Conservation (phyloP, 805 yeast species). For the Millerozyma acaciae region DNA sequence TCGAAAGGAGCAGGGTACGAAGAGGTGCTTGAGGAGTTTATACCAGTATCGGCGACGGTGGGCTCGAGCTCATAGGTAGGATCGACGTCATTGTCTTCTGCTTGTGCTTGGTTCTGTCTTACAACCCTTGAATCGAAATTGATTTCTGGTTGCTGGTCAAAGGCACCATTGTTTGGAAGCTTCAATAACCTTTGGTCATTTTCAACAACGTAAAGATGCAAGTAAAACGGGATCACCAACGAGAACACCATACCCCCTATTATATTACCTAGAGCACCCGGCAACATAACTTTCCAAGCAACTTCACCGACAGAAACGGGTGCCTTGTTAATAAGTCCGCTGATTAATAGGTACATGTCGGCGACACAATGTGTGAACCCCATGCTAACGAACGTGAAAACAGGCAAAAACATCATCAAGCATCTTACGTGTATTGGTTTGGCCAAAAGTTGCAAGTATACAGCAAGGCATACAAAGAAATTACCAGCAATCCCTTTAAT, state of each 20-base stretch:
- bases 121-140: slow-evolving; percentile 78
- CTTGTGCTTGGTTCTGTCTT: slow-evolving; percentile 24
- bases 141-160: slow-evolving; percentile 78
- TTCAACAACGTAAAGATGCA: slow-evolving; percentile 71
- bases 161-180: slow-evolving; percentile 64
- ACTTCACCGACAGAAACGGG: slow-evolving; percentile 58
- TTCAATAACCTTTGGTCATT: slow-evolving; percentile 58
- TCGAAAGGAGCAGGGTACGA: background rate
- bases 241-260: slow-evolving; percentile 76
- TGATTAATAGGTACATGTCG: slow-evolving; percentile 67
- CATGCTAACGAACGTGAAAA: slow-evolving; percentile 72
- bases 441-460: slow-evolving; percentile 72
- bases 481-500: slow-evolving; percentile 74
- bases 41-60: background rate
- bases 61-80: slow-evolving; percentile 8
- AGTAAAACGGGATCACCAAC: slow-evolving; percentile 62
- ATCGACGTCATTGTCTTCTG: slow-evolving; percentile 10
- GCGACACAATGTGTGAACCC: slow-evolving; percentile 83
- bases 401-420: slow-evolving; percentile 58
- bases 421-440: slow-evolving; percentile 77
- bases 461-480: slow-evolving; percentile 71
- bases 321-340: slow-evolving; percentile 67
- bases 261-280: slow-evolving; percentile 71
- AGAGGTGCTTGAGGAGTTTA: too few relatives aligned
- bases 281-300: slow-evolving; percentile 70